A percentile compares a stretch with the other conserved stretches of the same genome.
These are phyloP conservation scores for Pyrus pyrifolia DNA, from an alignment of 306 rosid species.

Conservation along the genomic window DNA sequence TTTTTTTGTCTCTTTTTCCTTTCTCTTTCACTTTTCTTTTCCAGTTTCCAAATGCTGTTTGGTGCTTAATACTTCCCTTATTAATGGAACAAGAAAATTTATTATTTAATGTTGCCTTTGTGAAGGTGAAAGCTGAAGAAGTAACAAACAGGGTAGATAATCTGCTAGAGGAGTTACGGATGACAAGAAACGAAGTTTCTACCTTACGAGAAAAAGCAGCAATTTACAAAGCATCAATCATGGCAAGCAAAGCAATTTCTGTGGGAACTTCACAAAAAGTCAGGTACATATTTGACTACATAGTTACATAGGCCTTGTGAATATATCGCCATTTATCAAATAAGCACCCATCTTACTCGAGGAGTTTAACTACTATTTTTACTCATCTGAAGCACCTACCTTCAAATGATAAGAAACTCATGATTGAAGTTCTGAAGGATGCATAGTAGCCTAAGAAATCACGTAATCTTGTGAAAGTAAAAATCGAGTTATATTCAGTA, in stretches of 20 bases:
- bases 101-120: conserved; percentile 11
- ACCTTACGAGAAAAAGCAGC: conserved; percentile 73
- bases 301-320: background rate
- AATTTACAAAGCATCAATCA: conserved; percentile 63
- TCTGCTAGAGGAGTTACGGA: conserved; percentile 71
- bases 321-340: background rate
- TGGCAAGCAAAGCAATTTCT: conserved; percentile 51
- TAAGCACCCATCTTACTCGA: background rate
- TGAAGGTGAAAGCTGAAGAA: conserved; percentile 91
- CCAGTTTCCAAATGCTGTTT: background rate
- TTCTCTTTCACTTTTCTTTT: background rate
- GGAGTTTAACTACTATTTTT: background rate
- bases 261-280: conserved; percentile 64
- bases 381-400: background rate
- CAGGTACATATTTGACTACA: conserved; percentile 40
- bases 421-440: background rate
- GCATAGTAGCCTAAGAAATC: background rate
- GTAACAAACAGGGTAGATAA: conserved; percentile 71
- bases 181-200: conserved; percentile 61
- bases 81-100: conserved; percentile 2
- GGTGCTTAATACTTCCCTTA: background rate
- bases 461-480: background rate
- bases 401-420: background rate
- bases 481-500: background rate
- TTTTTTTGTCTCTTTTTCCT: background rate